Evolutionary conservation across 2,329 filamentous ascomycete species (phyloP).

Genomic region (Chrysoporthe cubensis): DNA sequence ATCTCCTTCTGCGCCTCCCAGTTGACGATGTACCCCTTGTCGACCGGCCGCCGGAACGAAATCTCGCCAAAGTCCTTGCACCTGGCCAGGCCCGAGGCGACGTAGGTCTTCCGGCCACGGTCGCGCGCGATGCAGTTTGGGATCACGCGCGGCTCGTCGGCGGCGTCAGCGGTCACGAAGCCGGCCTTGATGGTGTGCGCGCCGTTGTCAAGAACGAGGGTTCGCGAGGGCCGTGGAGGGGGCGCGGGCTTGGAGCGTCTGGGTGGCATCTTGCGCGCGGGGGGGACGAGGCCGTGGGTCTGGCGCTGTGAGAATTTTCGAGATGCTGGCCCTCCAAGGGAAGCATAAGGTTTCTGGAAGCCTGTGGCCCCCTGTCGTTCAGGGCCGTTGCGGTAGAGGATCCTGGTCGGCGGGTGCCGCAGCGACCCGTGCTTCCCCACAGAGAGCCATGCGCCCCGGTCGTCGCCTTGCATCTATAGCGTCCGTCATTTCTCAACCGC

Average conservation of each 20-base stretch:
- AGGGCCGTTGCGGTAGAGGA: neutral
- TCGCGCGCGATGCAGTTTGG: slow-evolving; percentile 90
- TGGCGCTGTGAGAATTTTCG: neutral
- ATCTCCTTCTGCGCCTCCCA: slow-evolving; percentile 97
- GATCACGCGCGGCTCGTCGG: slow-evolving; percentile 68
- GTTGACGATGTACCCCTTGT: slow-evolving; percentile 93
- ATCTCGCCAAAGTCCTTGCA: slow-evolving; percentile 91
- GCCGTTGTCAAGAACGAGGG: slow-evolving; percentile 92
- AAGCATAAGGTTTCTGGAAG: neutral
- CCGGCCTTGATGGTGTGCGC: slow-evolving; percentile 91
- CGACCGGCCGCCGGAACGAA: slow-evolving; percentile 83
- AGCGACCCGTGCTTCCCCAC: slow-evolving; percentile 1
- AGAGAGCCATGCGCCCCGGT: neutral
- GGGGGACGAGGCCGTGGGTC: neutral
- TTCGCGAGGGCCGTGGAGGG: slow-evolving; percentile 61
- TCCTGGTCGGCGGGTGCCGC: neutral
- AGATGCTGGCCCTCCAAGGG: neutral
- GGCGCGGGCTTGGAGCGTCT: slow-evolving; percentile 57
- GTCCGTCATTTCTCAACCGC: neutral
- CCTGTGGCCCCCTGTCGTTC: neutral
- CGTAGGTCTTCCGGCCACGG: slow-evolving; percentile 76
- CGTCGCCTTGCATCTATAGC: neutral
- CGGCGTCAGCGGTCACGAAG: slow-evolving; percentile 57
- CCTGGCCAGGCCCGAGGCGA: slow-evolving; percentile 76
- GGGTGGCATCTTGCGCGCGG: slow-evolving; percentile 20